Conservation (phyloP, 345 rosid species). For the Microcos paniculata region DNA sequence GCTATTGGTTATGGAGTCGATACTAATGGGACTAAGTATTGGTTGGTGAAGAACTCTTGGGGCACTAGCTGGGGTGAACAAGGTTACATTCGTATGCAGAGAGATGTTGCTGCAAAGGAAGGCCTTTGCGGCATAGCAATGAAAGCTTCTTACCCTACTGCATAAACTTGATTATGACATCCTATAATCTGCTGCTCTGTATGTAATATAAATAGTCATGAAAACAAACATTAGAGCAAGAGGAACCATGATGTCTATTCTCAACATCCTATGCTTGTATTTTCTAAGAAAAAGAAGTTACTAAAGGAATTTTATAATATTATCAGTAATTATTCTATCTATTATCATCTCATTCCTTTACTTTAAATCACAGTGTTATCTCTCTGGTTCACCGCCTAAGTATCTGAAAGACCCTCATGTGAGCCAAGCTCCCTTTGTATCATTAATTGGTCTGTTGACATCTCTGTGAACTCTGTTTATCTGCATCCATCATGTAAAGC, state of each 20-base stretch:
- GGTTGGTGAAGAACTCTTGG: slow-evolving; percentile 14
- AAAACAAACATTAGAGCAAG: no score
- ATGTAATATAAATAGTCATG: no score
- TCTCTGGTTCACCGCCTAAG: no score
- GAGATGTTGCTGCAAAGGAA: neutral
- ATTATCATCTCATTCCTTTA: neutral
- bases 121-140: slow-evolving; percentile 12
- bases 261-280: neutral
- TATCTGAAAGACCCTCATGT: no score
- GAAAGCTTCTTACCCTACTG: neutral
- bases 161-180: neutral
- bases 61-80: neutral
- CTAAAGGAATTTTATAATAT: neutral
- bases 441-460: no score
- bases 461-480: no score
- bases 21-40: neutral
- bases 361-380: neutral
- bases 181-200: no score
- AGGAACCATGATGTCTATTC: neutral
- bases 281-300: neutral
- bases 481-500: no score
- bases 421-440: no score
- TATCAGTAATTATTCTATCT: no score
- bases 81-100: neutral
- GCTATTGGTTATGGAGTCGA: neutral